Evolutionary conservation across 139 green algal species (phyloP).

Genomic region (Chlorella sp.): DNA sequence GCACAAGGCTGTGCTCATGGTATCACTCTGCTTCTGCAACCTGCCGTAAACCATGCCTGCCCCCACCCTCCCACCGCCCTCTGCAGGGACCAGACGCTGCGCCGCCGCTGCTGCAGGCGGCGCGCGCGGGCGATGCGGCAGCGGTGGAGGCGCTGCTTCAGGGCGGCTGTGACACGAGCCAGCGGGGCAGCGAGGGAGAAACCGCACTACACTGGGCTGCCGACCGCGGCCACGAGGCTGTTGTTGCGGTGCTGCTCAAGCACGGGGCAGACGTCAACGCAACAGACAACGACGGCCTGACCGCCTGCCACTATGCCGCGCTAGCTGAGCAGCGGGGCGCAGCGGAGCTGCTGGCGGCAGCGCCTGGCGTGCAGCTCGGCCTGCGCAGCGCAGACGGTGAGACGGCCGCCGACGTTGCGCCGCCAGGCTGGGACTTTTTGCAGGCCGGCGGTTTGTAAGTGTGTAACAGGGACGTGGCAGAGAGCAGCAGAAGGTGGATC

Average conservation of each 20-base stretch:
- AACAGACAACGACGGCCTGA: constrained; percentile 61
- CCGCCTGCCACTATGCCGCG: constrained; percentile 67
- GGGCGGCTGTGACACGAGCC: constrained; percentile 22
- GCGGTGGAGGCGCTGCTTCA: constrained; percentile 19
- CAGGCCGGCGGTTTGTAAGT: neutral
- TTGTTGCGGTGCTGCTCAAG: neutral
- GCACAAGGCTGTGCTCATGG: neutral
- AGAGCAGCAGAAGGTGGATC: neutral
- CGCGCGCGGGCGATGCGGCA: constrained; percentile 33
- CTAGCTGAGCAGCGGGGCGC: constrained; percentile 50
- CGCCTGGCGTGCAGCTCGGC: constrained; percentile 13
- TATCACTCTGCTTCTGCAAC: neutral
- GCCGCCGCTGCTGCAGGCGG: constrained; percentile 19
- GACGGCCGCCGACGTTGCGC: constrained; percentile 11
- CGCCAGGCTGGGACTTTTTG: constrained; percentile 11
- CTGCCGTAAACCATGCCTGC: neutral
- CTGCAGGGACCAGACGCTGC: neutral
- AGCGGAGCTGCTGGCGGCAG: constrained; percentile 33
- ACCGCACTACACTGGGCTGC: constrained; percentile 49
- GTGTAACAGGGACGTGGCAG: neutral
- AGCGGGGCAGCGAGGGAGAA: constrained; percentile 31
- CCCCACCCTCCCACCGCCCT: neutral
- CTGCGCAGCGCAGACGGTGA: neutral
- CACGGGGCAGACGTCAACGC: constrained; percentile 46
- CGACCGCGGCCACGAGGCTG: constrained; percentile 30